Conservation (phyloP, 495 filamentous ascomycete species). For the Aspergillus avenaceus region DNA sequence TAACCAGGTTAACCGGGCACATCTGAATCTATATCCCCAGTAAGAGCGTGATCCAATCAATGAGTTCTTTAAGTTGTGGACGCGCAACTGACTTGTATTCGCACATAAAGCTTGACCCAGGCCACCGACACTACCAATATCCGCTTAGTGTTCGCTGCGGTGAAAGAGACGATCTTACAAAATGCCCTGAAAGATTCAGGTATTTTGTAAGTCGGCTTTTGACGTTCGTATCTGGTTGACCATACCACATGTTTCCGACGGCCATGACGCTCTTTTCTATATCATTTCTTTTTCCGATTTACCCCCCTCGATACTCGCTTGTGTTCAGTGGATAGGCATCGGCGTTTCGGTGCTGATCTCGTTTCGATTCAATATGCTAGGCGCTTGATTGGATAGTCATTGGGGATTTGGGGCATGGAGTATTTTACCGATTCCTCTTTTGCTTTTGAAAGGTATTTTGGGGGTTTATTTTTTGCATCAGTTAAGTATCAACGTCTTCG, state of each 20-base stretch:
- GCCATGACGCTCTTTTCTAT: constrained; percentile 5
- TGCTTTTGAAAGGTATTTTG: constrained; percentile 6
- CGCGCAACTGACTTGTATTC: constrained; percentile 23
- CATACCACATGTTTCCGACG: not conserved
- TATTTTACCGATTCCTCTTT: constrained; percentile 7
- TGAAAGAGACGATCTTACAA: constrained; percentile 98
- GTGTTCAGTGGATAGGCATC: constrained; percentile 28
- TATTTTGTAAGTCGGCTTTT: constrained; percentile 59
- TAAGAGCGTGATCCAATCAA: constrained; percentile 46
- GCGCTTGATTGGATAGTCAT: constrained; percentile 27
- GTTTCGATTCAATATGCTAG: constrained; percentile 24
- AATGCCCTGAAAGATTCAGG: constrained; percentile 97
- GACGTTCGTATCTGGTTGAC: not conserved
- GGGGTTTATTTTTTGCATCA: constrained; percentile 13
- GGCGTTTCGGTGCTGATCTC: constrained; percentile 32
- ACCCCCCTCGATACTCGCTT: constrained; percentile 16
- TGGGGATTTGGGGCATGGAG: constrained; percentile 16
- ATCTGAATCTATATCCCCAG: constrained; percentile 97
- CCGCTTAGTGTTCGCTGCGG: constrained; percentile 92
- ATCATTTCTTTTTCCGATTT: constrained; percentile 8
- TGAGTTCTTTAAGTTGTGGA: too few species aligned
- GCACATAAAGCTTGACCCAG: constrained; percentile 74
- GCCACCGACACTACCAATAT: constrained; percentile 98
- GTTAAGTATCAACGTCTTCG: constrained; percentile 6
- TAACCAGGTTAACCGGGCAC: constrained; percentile 95